Base-by-base conservation (phyloP, 768 basidiomycete species). In the Xerocomus spinulosus region DNA sequence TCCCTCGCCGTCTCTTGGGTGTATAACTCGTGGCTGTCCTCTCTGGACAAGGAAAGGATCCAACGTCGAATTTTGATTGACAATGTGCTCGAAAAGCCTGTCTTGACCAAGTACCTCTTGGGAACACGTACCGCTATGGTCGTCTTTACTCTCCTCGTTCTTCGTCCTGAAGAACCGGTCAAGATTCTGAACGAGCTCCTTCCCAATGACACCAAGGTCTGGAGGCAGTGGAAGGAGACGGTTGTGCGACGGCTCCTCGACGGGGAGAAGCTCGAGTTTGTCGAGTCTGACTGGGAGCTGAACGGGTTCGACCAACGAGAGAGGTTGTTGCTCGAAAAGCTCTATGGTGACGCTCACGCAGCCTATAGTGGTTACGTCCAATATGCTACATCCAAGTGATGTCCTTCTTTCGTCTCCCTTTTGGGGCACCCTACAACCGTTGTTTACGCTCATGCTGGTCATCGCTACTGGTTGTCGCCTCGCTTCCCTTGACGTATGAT, bases 11-110 rank as follows among this genome's bases (percentile, higher is more conserved):
- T 68, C 26, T 71, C 70, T 13, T 70, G 67, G 67, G 18, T 52
- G 3, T 70, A 71, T 42, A 71, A 69, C 36, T 62, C 60, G 9
- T 70, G 60, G 56, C 42, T 71, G 2, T 64, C 70, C 3, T 67
- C 64, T 8, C 54, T 75, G 68, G 71, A 77, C 39, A 66, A 53
- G 44, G 66, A 63, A 13, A 56, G 53, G 34, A 52, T 60, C 9
- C 60, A 71, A 48, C 56, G 50, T 21, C 42, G 55, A 18, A 47
- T 69, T 10, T 17, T 68, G 5, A 15, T 68, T 10, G 21, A 55
- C 20, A 52, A 38, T 2, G 64, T 67, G 5, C 61, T 67, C 29
- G 26, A 50, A 25, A 44, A 42, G 0, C 65, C 66, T 2, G 8
- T 23, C 21, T 43, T 64, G 49, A 60, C 47, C 38, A 66, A 63